A percentile compares a stretch with the other conserved stretches of the same genome.
phyloP scores from a whole-genome alignment of 2,329 filamentous ascomycete genomes.

The Graphiopsis chlorocephala region DNA sequence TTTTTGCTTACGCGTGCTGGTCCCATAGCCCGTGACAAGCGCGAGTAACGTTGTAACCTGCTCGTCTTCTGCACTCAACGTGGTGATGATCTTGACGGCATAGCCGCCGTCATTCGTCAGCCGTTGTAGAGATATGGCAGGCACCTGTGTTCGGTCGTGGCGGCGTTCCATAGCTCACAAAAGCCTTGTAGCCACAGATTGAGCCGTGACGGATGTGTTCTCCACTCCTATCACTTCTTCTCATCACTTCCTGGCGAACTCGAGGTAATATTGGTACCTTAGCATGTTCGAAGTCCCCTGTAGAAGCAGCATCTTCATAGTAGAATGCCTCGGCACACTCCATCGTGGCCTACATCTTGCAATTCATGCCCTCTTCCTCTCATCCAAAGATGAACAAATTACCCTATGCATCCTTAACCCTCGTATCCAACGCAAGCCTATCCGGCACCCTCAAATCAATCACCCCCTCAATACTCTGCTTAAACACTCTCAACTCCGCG shows the following conservation, averaged over 20 bases:
- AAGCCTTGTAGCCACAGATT: not conserved
- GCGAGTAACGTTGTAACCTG: no score
- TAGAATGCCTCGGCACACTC: not conserved
- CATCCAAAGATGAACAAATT: not conserved
- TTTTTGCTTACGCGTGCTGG: no score
- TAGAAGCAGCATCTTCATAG: not conserved
- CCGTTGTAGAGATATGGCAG: no score
- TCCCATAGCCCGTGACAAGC: not conserved
- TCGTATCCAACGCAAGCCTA: conserved; percentile 58
- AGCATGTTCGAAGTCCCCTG: not conserved
- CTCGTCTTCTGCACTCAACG: no score
- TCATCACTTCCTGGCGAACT: no score
- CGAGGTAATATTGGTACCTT: not conserved
- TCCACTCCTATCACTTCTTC: not conserved
- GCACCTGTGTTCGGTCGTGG: no score
- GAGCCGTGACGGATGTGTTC: not conserved
- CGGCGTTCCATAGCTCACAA: not conserved
- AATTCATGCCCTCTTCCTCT: not conserved
- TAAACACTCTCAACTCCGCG: conserved; percentile 52
- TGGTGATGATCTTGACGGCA: not conserved
- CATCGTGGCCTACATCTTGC: not conserved
- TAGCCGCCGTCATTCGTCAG: no score
- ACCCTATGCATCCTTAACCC: conserved; percentile 42
- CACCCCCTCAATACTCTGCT: conserved; percentile 54
- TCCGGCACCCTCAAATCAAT: conserved; percentile 58